Evolutionary conservation across 1,284 basidiomycete species (phyloP), one percentile per base, ranked within the genome.

Genomic region (Flammula alnicola): DNA sequence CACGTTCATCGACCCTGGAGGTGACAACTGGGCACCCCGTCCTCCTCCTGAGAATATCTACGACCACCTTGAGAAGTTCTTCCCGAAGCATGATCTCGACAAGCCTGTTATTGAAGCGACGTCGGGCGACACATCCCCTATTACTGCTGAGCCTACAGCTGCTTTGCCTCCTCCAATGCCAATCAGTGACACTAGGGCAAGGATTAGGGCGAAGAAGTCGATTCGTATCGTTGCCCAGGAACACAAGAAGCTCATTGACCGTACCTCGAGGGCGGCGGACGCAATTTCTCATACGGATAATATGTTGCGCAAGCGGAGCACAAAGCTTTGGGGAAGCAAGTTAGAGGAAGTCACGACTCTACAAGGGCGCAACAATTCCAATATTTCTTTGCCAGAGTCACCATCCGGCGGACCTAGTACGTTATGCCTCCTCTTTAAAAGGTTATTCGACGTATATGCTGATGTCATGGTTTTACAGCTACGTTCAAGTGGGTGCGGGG

Each of bases 401-500:
- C 70, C 80, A 17, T 80, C 85, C 14, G 76, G 77, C 44, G 77
- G 77, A 36, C 77, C 84, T 32, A 84, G 87, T 88, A 66, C 66
- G 83, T 76, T 8, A 32, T 52, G 46, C 52, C 23, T 50, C 30
- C 29, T 48, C 29, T 29, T 16, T 42, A 8, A 29, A 5, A 1
- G n/a, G 33, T 14, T 35, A 11, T 19, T 19, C 9, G 7, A 11
- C 7, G 7, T 31, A 7, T 37, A n/a, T 42, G 32, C 32, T n/a
- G 23, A 20, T 20, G 47, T 42, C 51, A 52, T 30, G n/a, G 44
- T 50, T 39, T 41, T 42, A 58, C 39, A 93, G 91, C 87, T 35
- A 95, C 95, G 30, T 96, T 98, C 78, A 95, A 95, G 65, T 99
- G 97, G 96, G 93, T 98, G 44, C 93, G 96, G 63, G 97, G 97